Evolutionary conservation across 2,329 filamentous ascomycete genomes (phyloP), one percentile per base, ranked within the genome.

Genomic region (Graphilbum sp.): DNA sequence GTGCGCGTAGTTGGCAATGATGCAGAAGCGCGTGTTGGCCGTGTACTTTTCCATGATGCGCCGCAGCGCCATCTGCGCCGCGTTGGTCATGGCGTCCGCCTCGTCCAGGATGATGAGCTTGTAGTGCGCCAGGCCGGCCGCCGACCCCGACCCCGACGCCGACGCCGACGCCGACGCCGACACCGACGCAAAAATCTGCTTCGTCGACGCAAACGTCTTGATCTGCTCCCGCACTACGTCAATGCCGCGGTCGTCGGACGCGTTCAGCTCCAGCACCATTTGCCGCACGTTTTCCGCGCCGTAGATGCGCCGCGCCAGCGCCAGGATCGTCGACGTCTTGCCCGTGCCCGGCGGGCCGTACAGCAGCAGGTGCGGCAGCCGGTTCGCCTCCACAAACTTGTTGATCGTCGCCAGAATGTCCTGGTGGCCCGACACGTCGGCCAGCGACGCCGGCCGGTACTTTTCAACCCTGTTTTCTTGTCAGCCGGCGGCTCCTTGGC

Each of bases 21-120:
- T 85, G 62, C 88, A 96, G 62, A 98, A 98, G 37, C 90, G 71
- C 3, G 90, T 95, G 62, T 98, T 98, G 43, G 83, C 83, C 1
- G 90, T 98, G 63, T 98, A 98, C 62, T 94, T 94, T 55, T 98
- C 90, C 90, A 98, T 98, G 53, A 98, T 96, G 35, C 90, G 69
- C 44, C 90, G 74, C 39, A 98, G 66, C 0, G 90, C 90, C 88
- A 98, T 98, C 60, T 98, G 90, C 6, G 90, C 90, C 1, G 88
- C 92, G 38, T 84, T 81, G n/a, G 90, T 98, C 90, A 98, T 98
- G 38, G 90, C 90, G 56, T 98, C 90, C n/a, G 90, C 90, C 64
- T 98, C 90, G 57, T 98, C 90, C 5, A 98, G 73, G 39, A 98
- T 84, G 54, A 98, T 96, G 48, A 98, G 75, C 64, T 98, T 98